Evolutionary conservation across 2,329 filamentous ascomycete species (phyloP).

Genomic region (Simplicillium sp.): DNA sequence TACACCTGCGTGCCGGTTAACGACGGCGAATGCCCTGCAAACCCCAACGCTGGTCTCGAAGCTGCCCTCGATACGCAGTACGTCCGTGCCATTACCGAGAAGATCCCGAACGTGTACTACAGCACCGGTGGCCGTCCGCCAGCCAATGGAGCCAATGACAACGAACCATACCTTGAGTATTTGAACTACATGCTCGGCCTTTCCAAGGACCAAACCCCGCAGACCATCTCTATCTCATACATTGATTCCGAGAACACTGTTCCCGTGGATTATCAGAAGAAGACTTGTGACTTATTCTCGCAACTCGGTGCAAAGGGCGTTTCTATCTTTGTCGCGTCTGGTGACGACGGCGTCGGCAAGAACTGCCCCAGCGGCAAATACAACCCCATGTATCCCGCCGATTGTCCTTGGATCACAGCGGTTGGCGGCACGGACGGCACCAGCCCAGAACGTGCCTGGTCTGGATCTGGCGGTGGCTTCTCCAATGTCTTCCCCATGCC

Average conservation of each 20-base stretch:
- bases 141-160: neutral
- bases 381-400: conserved; percentile 13
- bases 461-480: conserved; percentile 36
- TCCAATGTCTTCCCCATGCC: conserved; percentile 35
- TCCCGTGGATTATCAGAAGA: conserved; percentile 10
- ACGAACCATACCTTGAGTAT: conserved; percentile 3
- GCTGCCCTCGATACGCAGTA: neutral
- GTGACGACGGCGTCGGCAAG: neutral
- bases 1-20: neutral
- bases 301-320: conserved; percentile 43
- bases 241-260: conserved; percentile 37
- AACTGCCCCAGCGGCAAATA: conserved; percentile 6
- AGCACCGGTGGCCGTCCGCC: neutral
- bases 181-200: neutral
- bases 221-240: conserved; percentile 21
- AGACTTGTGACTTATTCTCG: conserved; percentile 45
- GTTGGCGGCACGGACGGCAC: conserved; percentile 27
- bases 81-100: neutral
- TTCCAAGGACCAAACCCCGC: neutral
- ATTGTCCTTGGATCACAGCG: neutral
- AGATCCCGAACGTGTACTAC: neutral
- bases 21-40: neutral
- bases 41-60: neutral
- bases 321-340: conserved; percentile 31
- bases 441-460: conserved; percentile 31